Conservation (phyloP, 768 basidiomycete species). For the Leccinum incarnatum region DNA sequence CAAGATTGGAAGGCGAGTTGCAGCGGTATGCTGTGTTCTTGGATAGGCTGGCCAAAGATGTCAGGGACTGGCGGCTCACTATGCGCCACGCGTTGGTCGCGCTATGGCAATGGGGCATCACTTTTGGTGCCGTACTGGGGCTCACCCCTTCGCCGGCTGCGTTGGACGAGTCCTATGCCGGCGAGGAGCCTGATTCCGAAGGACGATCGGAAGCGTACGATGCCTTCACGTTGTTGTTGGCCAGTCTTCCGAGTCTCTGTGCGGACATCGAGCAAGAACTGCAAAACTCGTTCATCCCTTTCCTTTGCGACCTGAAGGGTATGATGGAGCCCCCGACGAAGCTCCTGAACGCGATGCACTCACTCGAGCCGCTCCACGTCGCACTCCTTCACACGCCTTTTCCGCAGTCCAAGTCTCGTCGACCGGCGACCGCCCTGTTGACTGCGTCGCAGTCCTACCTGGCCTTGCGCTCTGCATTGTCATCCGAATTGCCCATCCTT, state of each 20-base stretch:
- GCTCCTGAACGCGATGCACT: constrained; percentile 68
- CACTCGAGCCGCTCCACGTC: constrained; percentile 70
- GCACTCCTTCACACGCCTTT: constrained; percentile 66
- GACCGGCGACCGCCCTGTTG: constrained; percentile 64
- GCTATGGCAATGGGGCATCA: constrained; percentile 59
- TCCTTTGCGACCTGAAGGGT: constrained; percentile 55
- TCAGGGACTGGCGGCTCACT: constrained; percentile 60
- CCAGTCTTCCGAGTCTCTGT: constrained; percentile 51
- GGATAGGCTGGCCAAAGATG: constrained; percentile 56
- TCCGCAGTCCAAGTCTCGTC: constrained; percentile 48
- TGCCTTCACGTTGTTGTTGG: constrained; percentile 62
- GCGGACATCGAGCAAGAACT: constrained; percentile 53
- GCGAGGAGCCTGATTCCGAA: constrained; percentile 21
- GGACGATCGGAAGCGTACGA: constrained; percentile 61
- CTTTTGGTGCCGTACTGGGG: constrained; percentile 68
- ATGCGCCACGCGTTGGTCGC: constrained; percentile 48
- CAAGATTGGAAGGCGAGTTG: constrained; percentile 53
- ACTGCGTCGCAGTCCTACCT: constrained; percentile 76
- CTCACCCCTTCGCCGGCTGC: constrained; percentile 40
- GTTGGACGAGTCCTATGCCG: constrained; percentile 5
- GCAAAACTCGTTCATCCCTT: constrained; percentile 51
- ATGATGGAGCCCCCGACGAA: constrained; percentile 62
- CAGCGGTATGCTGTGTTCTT: constrained; percentile 56
- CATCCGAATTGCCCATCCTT: constrained; percentile 66
- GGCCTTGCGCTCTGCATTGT: constrained; percentile 70